Base-by-base conservation (phyloP, 106 monocot species). In the Iris macrosiphon region DNA sequence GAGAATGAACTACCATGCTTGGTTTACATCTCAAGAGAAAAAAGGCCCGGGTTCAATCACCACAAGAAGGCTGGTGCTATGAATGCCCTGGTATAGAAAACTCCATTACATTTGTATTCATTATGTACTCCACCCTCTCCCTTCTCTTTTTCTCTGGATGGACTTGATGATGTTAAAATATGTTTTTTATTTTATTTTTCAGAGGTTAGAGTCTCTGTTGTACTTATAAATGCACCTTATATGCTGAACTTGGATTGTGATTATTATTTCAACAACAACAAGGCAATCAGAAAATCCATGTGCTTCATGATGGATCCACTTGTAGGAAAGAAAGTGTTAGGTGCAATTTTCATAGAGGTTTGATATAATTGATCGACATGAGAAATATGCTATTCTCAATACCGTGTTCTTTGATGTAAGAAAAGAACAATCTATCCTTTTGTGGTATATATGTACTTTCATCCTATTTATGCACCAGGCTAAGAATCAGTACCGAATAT, bases 61-160 rank as follows among this genome's bases (percentile, higher is more conserved):
- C 91, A 92, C 59, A 92, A 92, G 46, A 92, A 92, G 49, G 91
- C 91, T 45, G 91, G 91, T 59, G 91, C 91, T 17, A 85, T 92
- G 85, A 92, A 92, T 75, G 69, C 91, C n/a, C 52, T 92, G 91
- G 91, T 92, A 76, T 41, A 55, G n/a, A 14, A 10, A 6, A 30
- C 31, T 35, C 31, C 18, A 23, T 17, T 8, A 14, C 43, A 28
- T 22, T 20, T 32, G 24, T 26, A 22, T 6, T 53, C 48, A 21
- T 44, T 3, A 57, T 22, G 21, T n/a, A 66, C 13, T 33, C 31
- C 2, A 19, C 3, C 11, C 0, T 8, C 29, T 31, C 26, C 3
- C 26, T 10, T 29, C 28, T 6, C 10, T 4, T 8, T 65, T 2
- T 20, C 19, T 33, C 16, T 29, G 6, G 51, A 51, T 14, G 6